These are phyloP conservation scores for Monilinia laxa DNA, from an alignment of 2,329 filamentous ascomycete genomes.

Conservation along the genomic window DNA sequence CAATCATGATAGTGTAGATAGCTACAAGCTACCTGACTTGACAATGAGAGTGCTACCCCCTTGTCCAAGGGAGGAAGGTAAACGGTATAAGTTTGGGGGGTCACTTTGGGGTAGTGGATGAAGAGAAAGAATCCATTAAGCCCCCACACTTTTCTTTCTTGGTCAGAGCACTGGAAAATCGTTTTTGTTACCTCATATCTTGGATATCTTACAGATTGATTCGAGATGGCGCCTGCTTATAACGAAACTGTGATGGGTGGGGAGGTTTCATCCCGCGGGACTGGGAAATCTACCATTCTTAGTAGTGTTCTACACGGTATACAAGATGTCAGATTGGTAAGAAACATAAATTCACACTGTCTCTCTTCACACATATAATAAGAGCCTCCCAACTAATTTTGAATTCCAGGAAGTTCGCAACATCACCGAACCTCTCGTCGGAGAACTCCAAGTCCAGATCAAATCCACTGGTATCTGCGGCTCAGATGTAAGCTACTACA, in stretches of 20 bases:
- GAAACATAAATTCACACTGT: conserved; percentile 27
- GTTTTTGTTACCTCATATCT: conserved; percentile 19
- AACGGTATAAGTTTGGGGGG: conserved; percentile 26
- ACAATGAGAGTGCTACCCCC: conserved; percentile 3
- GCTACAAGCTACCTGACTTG: conserved; percentile 30
- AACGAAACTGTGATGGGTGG: conserved; percentile 12
- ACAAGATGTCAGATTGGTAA: conserved; percentile 57
- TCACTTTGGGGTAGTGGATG: conserved; percentile 11
- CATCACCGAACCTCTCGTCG: conserved; percentile 44
- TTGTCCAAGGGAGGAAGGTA: background rate
- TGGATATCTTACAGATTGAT: conserved; percentile 14
- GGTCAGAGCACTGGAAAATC: background rate
- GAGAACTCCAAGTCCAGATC: conserved; percentile 64
- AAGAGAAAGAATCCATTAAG: conserved; percentile 12
- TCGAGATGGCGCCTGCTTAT: conserved; percentile 32
- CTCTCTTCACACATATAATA: background rate
- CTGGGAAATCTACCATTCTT: conserved; percentile 42
- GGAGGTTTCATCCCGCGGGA: conserved; percentile 23
- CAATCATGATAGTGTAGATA: conserved; percentile 31
- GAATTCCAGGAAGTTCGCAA: conserved; percentile 49
- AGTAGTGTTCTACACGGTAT: conserved; percentile 59
- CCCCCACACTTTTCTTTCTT: conserved; percentile 21
- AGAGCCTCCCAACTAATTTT: background rate
- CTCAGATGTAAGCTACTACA: conserved; percentile 70
- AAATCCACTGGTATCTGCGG: conserved; percentile 68